These are phyloP conservation scores for Ammopiptanthus mongolicus DNA, from an alignment of 306 rosid genomes.

Conservation along the genomic window DNA sequence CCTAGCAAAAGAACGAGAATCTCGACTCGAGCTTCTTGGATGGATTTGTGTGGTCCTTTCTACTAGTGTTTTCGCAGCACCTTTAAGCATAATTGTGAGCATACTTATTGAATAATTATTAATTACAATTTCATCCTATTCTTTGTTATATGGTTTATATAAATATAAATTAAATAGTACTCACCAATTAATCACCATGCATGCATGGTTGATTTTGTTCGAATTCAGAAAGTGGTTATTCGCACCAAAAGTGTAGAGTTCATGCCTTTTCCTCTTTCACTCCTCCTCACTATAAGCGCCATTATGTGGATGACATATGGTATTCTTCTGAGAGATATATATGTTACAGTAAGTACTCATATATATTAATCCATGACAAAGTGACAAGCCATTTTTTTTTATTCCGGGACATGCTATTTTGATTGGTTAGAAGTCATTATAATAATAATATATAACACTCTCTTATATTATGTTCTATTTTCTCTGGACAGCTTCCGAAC, in stretches of 20 bases:
- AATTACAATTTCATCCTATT: background rate
- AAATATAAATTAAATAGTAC: no score
- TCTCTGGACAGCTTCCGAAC: constrained; percentile 75
- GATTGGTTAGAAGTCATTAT: background rate
- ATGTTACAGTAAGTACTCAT: constrained; percentile 73
- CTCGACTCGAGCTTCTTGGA: constrained; percentile 64
- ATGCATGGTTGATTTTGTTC: background rate
- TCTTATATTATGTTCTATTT: background rate
- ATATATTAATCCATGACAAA: background rate
- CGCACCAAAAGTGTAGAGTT: constrained; percentile 96
- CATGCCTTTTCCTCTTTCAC: constrained; percentile 79
- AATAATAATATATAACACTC: background rate
- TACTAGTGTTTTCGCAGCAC: constrained; percentile 82
- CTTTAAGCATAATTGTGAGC: constrained; percentile 73
- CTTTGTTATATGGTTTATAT: background rate
- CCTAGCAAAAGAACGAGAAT: constrained; percentile 47
- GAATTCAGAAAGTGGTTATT: constrained; percentile 62
- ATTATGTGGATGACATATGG: constrained; percentile 73
- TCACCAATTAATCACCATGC: background rate
- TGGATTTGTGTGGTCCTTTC: constrained; percentile 82
- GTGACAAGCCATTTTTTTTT: background rate
- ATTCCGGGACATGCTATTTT: no score
- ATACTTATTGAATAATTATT: background rate
- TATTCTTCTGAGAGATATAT: constrained; percentile 59
- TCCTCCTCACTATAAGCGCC: constrained; percentile 88